Evolutionary conservation across 306 rosid species (phyloP).

Genomic region (Mucuna pruriens): DNA sequence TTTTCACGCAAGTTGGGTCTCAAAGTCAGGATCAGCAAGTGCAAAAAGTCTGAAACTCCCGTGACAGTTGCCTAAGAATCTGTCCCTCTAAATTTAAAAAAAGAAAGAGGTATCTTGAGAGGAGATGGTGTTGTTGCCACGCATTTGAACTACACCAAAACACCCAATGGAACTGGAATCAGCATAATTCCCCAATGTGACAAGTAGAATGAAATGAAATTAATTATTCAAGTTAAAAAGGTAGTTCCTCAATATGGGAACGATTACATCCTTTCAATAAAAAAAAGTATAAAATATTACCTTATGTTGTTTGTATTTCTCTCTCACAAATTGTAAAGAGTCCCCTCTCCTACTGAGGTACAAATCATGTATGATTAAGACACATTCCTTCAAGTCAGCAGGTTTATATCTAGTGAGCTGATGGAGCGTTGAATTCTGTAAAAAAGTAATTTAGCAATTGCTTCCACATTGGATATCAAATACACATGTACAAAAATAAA

Average conservation of each 20-base stretch:
- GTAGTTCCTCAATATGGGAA: neutral
- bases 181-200: conserved; percentile 29
- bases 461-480: neutral
- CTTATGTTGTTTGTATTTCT: conserved; percentile 87
- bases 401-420: conserved; percentile 66
- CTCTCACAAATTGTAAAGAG: conserved; percentile 67
- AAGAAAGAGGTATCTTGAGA: conserved; percentile 70
- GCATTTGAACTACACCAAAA: conserved; percentile 70
- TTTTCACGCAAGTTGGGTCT: neutral
- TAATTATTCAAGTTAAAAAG: no score
- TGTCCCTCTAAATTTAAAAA: conserved; percentile 54
- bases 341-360: conserved; percentile 76
- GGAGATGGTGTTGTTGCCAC: conserved; percentile 84
- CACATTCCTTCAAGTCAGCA: conserved; percentile 68
- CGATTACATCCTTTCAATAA: neutral
- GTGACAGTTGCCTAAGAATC: conserved; percentile 29
- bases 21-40: conserved; percentile 29
- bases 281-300: conserved; percentile 37
- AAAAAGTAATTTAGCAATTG: conserved; percentile 30
- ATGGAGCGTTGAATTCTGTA: conserved; percentile 56
- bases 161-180: conserved; percentile 27
- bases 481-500: neutral
- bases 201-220: no score
- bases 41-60: neutral
- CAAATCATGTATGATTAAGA: conserved; percentile 66